phyloP scores from a whole-genome alignment of 1,284 basidiomycete genomes.

The Ustilago vetiveriae region DNA sequence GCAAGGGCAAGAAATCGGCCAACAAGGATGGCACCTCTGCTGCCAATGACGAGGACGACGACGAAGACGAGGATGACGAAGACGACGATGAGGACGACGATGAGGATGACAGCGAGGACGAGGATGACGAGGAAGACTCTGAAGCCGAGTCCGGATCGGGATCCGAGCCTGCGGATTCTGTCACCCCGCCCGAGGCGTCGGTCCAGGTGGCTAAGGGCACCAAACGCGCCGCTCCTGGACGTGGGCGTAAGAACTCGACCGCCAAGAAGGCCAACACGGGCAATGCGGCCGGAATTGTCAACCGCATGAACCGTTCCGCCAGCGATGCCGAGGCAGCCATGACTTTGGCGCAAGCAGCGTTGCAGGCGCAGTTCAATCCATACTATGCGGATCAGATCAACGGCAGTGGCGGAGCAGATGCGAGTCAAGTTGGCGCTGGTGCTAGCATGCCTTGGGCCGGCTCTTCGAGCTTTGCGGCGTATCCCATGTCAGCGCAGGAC shows the following conservation, averaged over 20 bases:
- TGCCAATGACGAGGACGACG: conserved; percentile 43
- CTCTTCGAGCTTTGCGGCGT: conserved; percentile 24
- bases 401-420: conserved; percentile 9
- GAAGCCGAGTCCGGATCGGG: conserved; percentile 33
- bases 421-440: conserved; percentile 7
- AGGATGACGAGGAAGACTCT: conserved; percentile 17
- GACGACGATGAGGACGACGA: conserved; percentile 45
- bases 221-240: conserved; percentile 37
- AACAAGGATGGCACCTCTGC: conserved; percentile 18
- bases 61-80: conserved; percentile 54
- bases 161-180: conserved; percentile 35
- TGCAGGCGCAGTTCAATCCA: conserved; percentile 51
- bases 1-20: conserved; percentile 47
- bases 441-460: conserved; percentile 27
- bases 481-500: conserved; percentile 43
- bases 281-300: conserved; percentile 36
- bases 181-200: conserved; percentile 34
- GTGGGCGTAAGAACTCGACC: conserved; percentile 38
- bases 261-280: conserved; percentile 45
- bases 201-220: conserved; percentile 36
- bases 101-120: conserved; percentile 28
- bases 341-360: conserved; percentile 54
- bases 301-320: conserved; percentile 49
- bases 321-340: conserved; percentile 59
- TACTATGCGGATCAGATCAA: conserved; percentile 44